phyloP scores from a whole-genome alignment of 768 basidiomycete genomes.

The Pleurotus tuber-regium region DNA sequence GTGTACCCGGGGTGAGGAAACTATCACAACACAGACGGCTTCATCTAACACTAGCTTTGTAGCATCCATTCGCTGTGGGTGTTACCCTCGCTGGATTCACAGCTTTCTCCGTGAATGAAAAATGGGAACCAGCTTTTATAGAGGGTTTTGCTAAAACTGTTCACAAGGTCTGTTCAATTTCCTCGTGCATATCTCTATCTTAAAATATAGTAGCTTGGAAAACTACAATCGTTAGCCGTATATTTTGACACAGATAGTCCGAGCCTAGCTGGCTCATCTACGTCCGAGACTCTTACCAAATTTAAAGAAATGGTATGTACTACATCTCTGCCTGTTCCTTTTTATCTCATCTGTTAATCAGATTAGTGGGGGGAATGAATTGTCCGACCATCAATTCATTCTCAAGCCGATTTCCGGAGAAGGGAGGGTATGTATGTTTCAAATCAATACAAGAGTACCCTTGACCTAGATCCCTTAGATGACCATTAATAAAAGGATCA shows the following conservation, averaged over 20 bases:
- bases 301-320: slow-evolving; percentile 69
- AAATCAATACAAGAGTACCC: slow-evolving; percentile 9
- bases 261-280: slow-evolving; percentile 69
- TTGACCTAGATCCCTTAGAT: slow-evolving; percentile 41
- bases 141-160: slow-evolving; percentile 84
- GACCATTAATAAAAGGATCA: slow-evolving; percentile 73
- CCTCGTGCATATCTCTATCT: slow-evolving; percentile 4
- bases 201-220: slow-evolving; percentile 59
- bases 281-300: slow-evolving; percentile 62
- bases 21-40: neutral
- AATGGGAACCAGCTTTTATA: slow-evolving; percentile 91
- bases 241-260: slow-evolving; percentile 94
- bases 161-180: slow-evolving; percentile 63
- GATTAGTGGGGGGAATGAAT: slow-evolving; percentile 47
- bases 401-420: slow-evolving; percentile 95
- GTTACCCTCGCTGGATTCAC: slow-evolving; percentile 85
- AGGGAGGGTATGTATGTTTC: slow-evolving; percentile 62
- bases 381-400: slow-evolving; percentile 80
- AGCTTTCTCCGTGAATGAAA: slow-evolving; percentile 82
- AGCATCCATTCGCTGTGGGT: slow-evolving; percentile 96
- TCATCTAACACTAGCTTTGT: slow-evolving; percentile 5
- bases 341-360: slow-evolving; percentile 16
- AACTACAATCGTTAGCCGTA: slow-evolving; percentile 79
- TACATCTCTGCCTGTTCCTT: neutral
- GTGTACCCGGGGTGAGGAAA: slow-evolving; percentile 76